These are phyloP conservation scores for Monilinia polystroma DNA, from an alignment of 2,329 filamentous ascomycete genomes.

Conservation along the genomic window DNA sequence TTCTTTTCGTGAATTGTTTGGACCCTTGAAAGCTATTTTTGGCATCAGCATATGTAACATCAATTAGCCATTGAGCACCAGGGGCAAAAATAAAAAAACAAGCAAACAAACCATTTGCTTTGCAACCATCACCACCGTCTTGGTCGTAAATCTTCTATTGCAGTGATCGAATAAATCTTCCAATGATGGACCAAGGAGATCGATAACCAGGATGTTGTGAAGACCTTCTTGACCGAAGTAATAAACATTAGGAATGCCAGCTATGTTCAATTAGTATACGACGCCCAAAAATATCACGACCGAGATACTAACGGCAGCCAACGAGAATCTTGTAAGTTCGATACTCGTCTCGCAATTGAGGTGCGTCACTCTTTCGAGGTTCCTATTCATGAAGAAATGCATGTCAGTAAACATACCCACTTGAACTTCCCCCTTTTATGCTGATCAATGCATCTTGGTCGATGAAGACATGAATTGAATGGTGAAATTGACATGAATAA, in stretches of 20 bases:
- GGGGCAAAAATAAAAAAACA: not conserved
- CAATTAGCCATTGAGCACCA: not conserved
- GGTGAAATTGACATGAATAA: slow-evolving; percentile 1
- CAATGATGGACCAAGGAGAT: slow-evolving; percentile 88
- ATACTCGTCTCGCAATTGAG: slow-evolving; percentile 96
- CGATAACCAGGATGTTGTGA: slow-evolving; percentile 98
- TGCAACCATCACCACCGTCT: slow-evolving; percentile 98
- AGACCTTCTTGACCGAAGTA: slow-evolving; percentile 98
- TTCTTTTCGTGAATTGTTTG: slow-evolving; percentile 98
- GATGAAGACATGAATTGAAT: not conserved
- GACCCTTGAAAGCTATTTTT: slow-evolving; percentile 74
- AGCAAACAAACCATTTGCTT: slow-evolving; percentile 81
- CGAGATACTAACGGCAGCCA: slow-evolving; percentile 81
- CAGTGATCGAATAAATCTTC: slow-evolving; percentile 98
- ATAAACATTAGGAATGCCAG: slow-evolving; percentile 98
- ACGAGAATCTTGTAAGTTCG: slow-evolving; percentile 99
- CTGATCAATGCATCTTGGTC: not conserved
- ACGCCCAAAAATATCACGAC: slow-evolving; percentile 22
- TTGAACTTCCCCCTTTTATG: slow-evolving; percentile 12
- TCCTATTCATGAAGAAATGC: slow-evolving; percentile 56
- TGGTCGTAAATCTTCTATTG: slow-evolving; percentile 89
- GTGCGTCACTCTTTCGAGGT: slow-evolving; percentile 97
- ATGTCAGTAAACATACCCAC: slow-evolving; percentile 5
- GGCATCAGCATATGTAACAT: slow-evolving; percentile 3
- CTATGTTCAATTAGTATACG: slow-evolving; percentile 52